Evolutionary conservation across 1,139 yeast genomes (phyloP).

Genomic region (Hyphopichia burtonii): DNA sequence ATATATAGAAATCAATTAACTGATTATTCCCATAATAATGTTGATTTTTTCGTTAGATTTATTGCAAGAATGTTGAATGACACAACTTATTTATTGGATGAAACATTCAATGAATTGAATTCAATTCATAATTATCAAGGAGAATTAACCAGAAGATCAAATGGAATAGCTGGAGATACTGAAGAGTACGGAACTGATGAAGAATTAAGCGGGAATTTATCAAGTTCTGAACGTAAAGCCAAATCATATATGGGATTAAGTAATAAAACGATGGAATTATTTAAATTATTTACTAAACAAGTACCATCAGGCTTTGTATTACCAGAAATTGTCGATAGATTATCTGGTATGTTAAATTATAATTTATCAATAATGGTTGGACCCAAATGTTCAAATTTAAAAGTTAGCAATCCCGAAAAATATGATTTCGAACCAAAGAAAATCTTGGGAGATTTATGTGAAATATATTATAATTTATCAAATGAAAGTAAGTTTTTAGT

Average conservation of each 20-base stretch:
- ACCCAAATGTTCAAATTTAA: slow-evolving; percentile 85
- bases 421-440: slow-evolving; percentile 81
- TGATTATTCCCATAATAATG: slow-evolving; percentile 61
- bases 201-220: slow-evolving; percentile 57
- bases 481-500: slow-evolving; percentile 60
- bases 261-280: slow-evolving; percentile 76
- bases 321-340: slow-evolving; percentile 87
- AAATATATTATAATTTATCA: slow-evolving; percentile 73
- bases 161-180: slow-evolving; percentile 32
- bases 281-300: slow-evolving; percentile 78
- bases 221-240: slow-evolving; percentile 72
- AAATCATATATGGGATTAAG: slow-evolving; percentile 80
- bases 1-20: slow-evolving; percentile 67
- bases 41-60: slow-evolving; percentile 84
- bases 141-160: slow-evolving; percentile 46
- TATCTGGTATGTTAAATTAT: slow-evolving; percentile 94
- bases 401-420: slow-evolving; percentile 80
- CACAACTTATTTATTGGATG: slow-evolving; percentile 87
- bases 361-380: slow-evolving; percentile 90
- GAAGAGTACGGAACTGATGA: slow-evolving; percentile 56
- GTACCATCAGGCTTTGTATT: slow-evolving; percentile 85
- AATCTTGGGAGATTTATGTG: slow-evolving; percentile 66
- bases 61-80: slow-evolving; percentile 95
- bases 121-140: slow-evolving; percentile 74
- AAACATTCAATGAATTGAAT: slow-evolving; percentile 75